Base-by-base conservation (phyloP, 192 early-diverging fungal genomes). In the Umbelopsis isabellina region DNA sequence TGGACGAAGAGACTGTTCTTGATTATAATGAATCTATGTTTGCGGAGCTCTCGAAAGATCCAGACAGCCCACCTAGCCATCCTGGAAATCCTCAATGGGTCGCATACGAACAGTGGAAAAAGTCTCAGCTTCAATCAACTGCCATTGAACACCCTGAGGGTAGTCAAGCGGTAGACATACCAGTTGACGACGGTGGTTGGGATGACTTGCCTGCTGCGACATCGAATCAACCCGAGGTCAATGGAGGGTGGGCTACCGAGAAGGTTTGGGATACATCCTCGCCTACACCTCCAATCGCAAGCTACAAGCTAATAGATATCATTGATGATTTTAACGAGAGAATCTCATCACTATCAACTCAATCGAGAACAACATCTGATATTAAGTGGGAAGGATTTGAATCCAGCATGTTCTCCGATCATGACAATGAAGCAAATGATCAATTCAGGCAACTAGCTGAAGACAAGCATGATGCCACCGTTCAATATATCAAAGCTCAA, bases 361-460 rank as follows among this genome's bases (percentile, higher is more conserved):
- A 61, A n/a, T 61, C 55, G 27, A 61, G 55, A 4, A 3, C 25
- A 12, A 16, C 30, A 4, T 61, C 55, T 33, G 55, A 61, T 33
- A 35, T 33, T 3, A 61, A 61, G 55, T 61, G 55, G 55, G 55
- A 33, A 61, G 55, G 30, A 33, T 61, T 27, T 61, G 55, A 61
- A 2, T 61, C 55, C 13, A 61, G 25, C 13, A 16, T 35, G 37
- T 41, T 41, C 37, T 41, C 18, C 15, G 30, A 52, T 23, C 25
- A 52, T 52, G 25, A 13, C 55, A 61, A 61, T 5, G 55, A 61
- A 35, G 55, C 37, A 27, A 61, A 18, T 35, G 18, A 35, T 13
- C 0, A 10, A 0, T 30, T 61, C 2, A 25, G 12, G 5, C 27
- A 61, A n/a, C 23, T 8, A 16, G 27, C 55, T 16, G 27, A 25